Base-by-base conservation (phyloP, 345 rosid species). In the Eucalyptus pauciflora region DNA sequence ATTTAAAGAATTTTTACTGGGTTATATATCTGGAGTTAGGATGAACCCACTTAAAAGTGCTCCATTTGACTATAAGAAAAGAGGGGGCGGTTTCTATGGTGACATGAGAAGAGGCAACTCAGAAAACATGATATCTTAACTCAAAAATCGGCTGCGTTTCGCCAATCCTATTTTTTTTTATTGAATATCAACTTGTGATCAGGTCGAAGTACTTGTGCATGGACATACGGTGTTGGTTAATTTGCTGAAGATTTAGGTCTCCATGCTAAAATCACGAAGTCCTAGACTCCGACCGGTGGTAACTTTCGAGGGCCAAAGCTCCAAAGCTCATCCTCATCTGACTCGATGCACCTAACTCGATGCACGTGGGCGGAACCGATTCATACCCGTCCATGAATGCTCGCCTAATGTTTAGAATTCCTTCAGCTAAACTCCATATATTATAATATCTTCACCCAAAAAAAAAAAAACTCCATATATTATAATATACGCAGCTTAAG, bases 131-230 rank as follows among this genome's bases (percentile, higher is more conserved):
- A 56, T 56, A 56, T 56, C 9, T 10, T 76, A 76, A 37, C 14
- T 76, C 7, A 15, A 76, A 76, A 20, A 37, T 0, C 3, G 2
- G 7, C 12, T 3, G 1, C 22, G 3, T 22, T 37, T 71, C 46
- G 7, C 14, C 15, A 71, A 10, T 71, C 11, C 4, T 27, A 33
- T 37, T 18, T 33, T 18, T 33, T 33, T 71, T 17, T 33, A 10
- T 10, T 10, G 14, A 33, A 37, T 17, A 37, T 33, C 11, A 0
- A 18, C 83, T 71, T 37, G 27, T 71, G 46, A 37, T 37, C 41
- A n/a, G 0, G 37, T 64, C 1, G 10, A 29, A 67, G 12, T 67
- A 6, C 22, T 69, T 2, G 45, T 10, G 81, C 45, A 9, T 3
- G 46, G 7, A 37, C 83, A 5, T 5, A 5, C 13, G 9, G 2